A percentile compares a stretch with the other conserved stretches of the same genome.
These are phyloP conservation scores for Paraphysoderma sedebokerense DNA, from an alignment of 371 early-diverging fungal species.

Conservation along the genomic window DNA sequence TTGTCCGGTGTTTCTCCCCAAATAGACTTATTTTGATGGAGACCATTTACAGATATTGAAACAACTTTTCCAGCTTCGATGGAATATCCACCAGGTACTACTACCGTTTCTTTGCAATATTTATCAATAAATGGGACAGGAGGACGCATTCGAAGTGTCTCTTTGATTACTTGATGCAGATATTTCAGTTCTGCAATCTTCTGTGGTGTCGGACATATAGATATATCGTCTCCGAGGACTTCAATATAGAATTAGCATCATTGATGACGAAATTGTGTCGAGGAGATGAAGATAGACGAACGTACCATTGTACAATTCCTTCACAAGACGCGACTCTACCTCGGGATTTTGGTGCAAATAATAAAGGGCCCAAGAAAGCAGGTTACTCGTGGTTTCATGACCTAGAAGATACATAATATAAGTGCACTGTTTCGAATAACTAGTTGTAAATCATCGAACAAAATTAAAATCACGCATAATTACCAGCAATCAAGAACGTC, in stretches of 20 bases:
- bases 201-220: not conserved
- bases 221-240: constrained; percentile 1
- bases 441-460: not conserved
- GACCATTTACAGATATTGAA: not conserved
- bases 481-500: constrained; percentile 8
- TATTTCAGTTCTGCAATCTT: constrained; percentile 6
- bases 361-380: constrained; percentile 8
- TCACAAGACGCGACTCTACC: constrained; percentile 2
- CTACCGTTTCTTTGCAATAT: constrained; percentile 3
- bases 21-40: constrained; percentile 10
- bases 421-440: not conserved
- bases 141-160: constrained; percentile 12
- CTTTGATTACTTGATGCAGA: constrained; percentile 10
- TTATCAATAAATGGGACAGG: constrained; percentile 7
- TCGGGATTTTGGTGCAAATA: constrained; percentile 5
- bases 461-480: not conserved
- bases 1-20: constrained; percentile 6
- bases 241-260: no score
- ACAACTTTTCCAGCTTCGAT: constrained; percentile 4
- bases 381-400: constrained; percentile 14
- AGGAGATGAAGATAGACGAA: no score
- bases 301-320: constrained; percentile 4
- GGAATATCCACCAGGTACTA: constrained; percentile 2
- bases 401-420: constrained; percentile 9
- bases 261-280: no score